phyloP scores from a whole-genome alignment of 805 yeast genomes.

The Saccharomycopsis oosterbeekiorum region DNA sequence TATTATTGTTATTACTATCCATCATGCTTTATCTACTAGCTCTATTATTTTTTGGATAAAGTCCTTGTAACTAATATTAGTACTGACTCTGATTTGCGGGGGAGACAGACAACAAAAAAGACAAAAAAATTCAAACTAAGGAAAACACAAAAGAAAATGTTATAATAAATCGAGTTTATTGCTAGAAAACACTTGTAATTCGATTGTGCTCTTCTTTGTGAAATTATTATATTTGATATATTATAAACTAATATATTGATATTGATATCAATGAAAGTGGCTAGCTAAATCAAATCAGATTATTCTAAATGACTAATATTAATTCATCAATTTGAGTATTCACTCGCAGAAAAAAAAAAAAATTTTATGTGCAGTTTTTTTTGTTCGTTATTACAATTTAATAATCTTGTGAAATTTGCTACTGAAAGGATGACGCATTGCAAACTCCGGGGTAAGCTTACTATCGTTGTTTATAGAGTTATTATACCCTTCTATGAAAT shows the following conservation, averaged over 20 bases:
- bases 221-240: too few relatives aligned
- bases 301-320: not conserved
- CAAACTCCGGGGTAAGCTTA: not conserved
- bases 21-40: not conserved
- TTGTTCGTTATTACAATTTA: not conserved
- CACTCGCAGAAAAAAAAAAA: not conserved
- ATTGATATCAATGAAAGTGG: not conserved
- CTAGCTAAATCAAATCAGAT: not conserved
- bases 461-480: not conserved
- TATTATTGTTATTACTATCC: not conserved
- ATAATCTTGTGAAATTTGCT: not conserved
- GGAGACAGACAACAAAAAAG: not conserved
- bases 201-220: not conserved
- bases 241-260: too few relatives aligned
- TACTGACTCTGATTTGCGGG: not conserved
- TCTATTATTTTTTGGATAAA: too few relatives aligned
- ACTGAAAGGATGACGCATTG: not conserved
- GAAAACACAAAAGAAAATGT: not conserved
- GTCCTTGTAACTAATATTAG: not conserved
- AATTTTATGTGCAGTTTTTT: not conserved
- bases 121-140: not conserved
- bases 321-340: not conserved
- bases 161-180: too few relatives aligned
- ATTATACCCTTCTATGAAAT: too few relatives aligned
- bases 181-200: too few relatives aligned